These are phyloP conservation scores for Coemansia sp. DNA, from an alignment of 192 early-diverging fungal species.

Conservation along the genomic window DNA sequence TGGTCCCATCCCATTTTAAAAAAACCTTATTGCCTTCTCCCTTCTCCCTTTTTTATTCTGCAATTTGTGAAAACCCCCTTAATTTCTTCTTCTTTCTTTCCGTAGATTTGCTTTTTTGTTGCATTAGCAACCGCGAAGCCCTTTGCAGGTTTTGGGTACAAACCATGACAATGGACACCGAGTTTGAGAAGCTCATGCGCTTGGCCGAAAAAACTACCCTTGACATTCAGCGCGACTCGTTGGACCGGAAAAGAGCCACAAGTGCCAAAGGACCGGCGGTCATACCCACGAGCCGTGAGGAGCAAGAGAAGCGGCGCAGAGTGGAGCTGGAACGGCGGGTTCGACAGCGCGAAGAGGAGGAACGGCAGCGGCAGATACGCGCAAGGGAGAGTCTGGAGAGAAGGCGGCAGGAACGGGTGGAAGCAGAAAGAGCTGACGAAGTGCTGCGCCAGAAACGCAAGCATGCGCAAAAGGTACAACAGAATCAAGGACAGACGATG, in stretches of 20 bases:
- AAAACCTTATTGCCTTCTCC: too few species aligned
- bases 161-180: slow-evolving; percentile 26
- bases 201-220: slow-evolving; percentile 48
- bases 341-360: slow-evolving; percentile 36
- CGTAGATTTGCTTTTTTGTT: background rate
- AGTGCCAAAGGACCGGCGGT: background rate
- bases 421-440: background rate
- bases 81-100: background rate
- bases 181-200: slow-evolving; percentile 53
- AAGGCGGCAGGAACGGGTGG: slow-evolving; percentile 18
- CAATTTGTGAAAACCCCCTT: background rate
- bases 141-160: background rate
- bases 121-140: background rate
- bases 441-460: slow-evolving; percentile 4
- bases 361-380: slow-evolving; percentile 19
- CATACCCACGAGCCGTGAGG: slow-evolving; percentile 8
- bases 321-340: slow-evolving; percentile 32
- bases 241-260: slow-evolving; percentile 14
- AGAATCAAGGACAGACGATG: background rate
- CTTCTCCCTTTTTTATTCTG: background rate
- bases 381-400: slow-evolving; percentile 11
- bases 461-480: background rate
- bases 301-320: slow-evolving; percentile 32
- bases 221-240: slow-evolving; percentile 38
- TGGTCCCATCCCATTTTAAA: too few species aligned